These are phyloP conservation scores for Chaetomium olivaceum DNA, from an alignment of 2,329 filamentous ascomycete genomes.

Conservation along the genomic window DNA sequence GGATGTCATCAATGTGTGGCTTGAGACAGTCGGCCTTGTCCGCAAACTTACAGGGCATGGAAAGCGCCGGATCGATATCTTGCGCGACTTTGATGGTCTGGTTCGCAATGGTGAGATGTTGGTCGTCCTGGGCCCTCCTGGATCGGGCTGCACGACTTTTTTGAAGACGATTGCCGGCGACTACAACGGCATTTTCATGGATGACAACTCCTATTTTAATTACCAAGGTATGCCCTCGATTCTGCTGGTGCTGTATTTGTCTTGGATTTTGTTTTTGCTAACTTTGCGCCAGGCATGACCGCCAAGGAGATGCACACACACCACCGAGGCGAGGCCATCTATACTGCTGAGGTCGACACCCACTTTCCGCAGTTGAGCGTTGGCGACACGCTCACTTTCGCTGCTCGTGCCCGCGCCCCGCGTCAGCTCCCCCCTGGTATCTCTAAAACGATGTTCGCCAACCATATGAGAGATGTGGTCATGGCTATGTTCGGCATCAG, in stretches of 20 bases:
- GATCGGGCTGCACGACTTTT: conserved; percentile 78
- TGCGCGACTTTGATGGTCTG: conserved; percentile 67
- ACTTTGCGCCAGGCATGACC: conserved; percentile 48
- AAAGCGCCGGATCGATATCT: conserved; percentile 64
- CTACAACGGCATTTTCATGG: conserved; percentile 75
- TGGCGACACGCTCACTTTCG: conserved; percentile 77
- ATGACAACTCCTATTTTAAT: conserved; percentile 72
- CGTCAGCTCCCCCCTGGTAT: conserved; percentile 61
- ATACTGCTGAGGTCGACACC: conserved; percentile 80
- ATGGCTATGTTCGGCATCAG: conserved; percentile 76
- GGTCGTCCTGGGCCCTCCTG: conserved; percentile 71
- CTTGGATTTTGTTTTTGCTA: conserved; percentile 16
- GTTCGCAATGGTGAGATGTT: conserved; percentile 73
- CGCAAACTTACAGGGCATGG: conserved; percentile 53
- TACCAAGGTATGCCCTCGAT: conserved; percentile 64
- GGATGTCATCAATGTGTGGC: conserved; percentile 62
- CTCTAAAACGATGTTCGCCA: conserved; percentile 54
- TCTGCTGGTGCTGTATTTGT: background rate
- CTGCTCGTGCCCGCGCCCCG: conserved; percentile 68
- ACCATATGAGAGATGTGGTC: conserved; percentile 68
- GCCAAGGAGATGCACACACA: conserved; percentile 73
- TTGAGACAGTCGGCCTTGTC: conserved; percentile 48
- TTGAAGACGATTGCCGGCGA: conserved; percentile 83
- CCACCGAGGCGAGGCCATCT: conserved; percentile 83
- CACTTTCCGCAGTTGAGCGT: conserved; percentile 78